phyloP scores from a whole-genome alignment of 1,284 basidiomycete genomes.

The Hymenochaete sp. region DNA sequence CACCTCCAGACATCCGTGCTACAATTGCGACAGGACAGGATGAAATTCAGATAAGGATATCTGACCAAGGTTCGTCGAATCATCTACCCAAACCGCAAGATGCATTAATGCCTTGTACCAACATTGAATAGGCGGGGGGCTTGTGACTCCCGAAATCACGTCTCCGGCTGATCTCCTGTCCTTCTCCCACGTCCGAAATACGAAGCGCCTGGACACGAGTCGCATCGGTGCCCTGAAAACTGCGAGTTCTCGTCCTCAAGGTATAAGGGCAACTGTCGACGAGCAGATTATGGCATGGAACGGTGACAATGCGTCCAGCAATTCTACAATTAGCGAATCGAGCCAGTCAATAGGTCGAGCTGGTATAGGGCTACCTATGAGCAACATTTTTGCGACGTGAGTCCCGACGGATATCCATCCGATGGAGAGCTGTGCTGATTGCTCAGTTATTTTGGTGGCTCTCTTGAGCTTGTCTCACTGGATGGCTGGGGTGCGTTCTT shows the following conservation, averaged over 20 bases:
- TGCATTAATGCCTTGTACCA: conserved; percentile 8
- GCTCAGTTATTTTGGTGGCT: conserved; percentile 71
- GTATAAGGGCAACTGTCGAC: conserved; percentile 65
- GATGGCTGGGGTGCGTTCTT: conserved; percentile 67
- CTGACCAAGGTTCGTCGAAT: conserved; percentile 61
- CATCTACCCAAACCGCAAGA: neutral
- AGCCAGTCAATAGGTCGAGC: no score
- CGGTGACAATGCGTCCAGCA: conserved; percentile 23
- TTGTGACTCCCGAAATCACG: conserved; percentile 43
- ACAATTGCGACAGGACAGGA: conserved; percentile 69
- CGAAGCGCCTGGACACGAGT: conserved; percentile 55
- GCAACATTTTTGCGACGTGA: conserved; percentile 75
- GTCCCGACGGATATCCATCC: conserved; percentile 22
- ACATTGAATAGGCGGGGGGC: conserved; percentile 52
- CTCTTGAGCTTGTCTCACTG: conserved; percentile 69
- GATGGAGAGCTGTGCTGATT: neutral
- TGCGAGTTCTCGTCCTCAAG: conserved; percentile 50
- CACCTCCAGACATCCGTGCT: conserved; percentile 52
- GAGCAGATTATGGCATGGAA: conserved; percentile 58
- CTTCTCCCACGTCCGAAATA: conserved; percentile 73
- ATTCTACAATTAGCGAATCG: no score
- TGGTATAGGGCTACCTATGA: conserved; percentile 78
- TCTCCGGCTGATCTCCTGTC: conserved; percentile 70
- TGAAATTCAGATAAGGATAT: conserved; percentile 71
- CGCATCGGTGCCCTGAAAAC: conserved; percentile 63